Evolutionary conservation across 139 green algal genomes (phyloP), one percentile per base, ranked within the genome.

Genomic region (Coelastrella sp.): DNA sequence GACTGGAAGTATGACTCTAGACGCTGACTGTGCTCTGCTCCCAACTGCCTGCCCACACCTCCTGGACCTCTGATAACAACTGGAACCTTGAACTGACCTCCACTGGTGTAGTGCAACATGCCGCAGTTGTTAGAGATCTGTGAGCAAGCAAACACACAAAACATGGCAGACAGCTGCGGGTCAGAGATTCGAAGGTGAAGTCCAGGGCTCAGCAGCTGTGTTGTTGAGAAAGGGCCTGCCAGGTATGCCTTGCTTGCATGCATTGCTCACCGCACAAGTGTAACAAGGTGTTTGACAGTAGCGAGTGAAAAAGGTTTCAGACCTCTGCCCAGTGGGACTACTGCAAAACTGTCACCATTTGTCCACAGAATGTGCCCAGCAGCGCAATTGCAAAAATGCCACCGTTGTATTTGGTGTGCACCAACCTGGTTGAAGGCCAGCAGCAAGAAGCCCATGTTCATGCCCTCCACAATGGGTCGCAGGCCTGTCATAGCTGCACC

Each of bases 401-500:
- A n/a, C n/a, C 90, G 98, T 91, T 2, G 96, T 53, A 11, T 21
- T 53, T 53, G 45, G 8, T 11, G 8, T 53, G 45, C 50, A 48
- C 43, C 3, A 21, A 82, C 75, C 75, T 82, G 75, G 93, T 98
- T 98, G 94, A 98, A 98, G n/a, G 96, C 96, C 67, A 99, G 93
- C 69, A 99, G 93, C 67, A 99, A 88, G 89, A 99, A 99, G 72
- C 96, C 96, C 94, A 98, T 98, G 94, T 99, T 99, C 96, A 99
- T 99, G 89, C 96, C 95, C 92, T 99, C 96, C 41, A 99, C 93
- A 79, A 99, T 97, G 30, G 96, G 95, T 15, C 96, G 89, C 90
- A 98, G 92, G 2, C 96, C 96, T 2, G 95, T 98, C 96, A 99
- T 98, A 21, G 95, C 96, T 19, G 96, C 96, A 34, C 96, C 96